These are phyloP conservation scores for Leccinum olivaceopallidum DNA, from an alignment of 768 basidiomycete genomes.

Conservation along the genomic window DNA sequence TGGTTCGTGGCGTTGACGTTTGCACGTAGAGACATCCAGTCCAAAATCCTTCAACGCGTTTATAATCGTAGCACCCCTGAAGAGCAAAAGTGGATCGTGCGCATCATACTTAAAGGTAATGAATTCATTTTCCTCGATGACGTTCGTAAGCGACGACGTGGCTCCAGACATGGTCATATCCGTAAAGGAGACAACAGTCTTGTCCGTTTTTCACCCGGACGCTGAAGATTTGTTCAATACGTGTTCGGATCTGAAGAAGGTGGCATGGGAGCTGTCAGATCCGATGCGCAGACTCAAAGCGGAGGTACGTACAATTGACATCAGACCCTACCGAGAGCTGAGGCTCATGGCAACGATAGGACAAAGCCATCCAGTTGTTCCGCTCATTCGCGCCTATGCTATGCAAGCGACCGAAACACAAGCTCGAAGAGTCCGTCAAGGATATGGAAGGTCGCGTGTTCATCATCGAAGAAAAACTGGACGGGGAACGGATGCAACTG, in stretches of 20 bases:
- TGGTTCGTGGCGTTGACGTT: constrained; percentile 9
- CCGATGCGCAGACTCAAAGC: constrained; percentile 63
- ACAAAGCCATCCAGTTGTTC: constrained; percentile 82
- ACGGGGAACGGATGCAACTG: constrained; percentile 95
- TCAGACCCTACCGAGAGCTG: no score
- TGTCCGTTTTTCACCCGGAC: constrained; percentile 90
- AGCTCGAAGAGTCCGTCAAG: constrained; percentile 80
- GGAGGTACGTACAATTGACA: constrained; percentile 42
- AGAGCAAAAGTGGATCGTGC: constrained; percentile 95
- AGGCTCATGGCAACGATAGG: constrained; percentile 44
- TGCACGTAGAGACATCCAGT: constrained; percentile 65
- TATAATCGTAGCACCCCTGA: constrained; percentile 79
- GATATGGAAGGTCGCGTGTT: constrained; percentile 81
- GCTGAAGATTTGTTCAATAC: constrained; percentile 94
- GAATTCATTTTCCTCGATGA: background rate
- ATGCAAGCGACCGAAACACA: constrained; percentile 83
- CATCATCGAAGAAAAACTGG: constrained; percentile 94
- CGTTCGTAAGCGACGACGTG: background rate
- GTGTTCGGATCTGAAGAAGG: constrained; percentile 93
- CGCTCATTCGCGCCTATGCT: constrained; percentile 93
- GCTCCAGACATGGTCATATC: constrained; percentile 83
- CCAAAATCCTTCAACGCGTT: constrained; percentile 72
- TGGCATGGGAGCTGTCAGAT: constrained; percentile 87
- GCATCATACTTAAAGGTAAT: constrained; percentile 91
- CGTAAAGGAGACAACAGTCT: constrained; percentile 92